Conservation (phyloP, 2,329 filamentous ascomycete genomes). For the Xylariaceae sp. region DNA sequence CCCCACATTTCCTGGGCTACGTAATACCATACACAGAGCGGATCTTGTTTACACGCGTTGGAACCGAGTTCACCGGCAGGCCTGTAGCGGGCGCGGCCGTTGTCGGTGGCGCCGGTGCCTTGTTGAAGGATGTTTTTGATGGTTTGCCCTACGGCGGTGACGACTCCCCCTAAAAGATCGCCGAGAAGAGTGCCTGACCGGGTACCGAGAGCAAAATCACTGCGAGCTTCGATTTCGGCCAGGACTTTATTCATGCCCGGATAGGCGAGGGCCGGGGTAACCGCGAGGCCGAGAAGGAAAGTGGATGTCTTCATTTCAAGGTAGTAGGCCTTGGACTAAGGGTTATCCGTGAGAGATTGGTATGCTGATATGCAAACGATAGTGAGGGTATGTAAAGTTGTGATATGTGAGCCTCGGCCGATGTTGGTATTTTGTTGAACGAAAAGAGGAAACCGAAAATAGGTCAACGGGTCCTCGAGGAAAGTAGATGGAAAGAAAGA, state of each 20-base stretch:
- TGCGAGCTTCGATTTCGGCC: slow-evolving; percentile 24
- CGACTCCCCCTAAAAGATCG: slow-evolving; percentile 16
- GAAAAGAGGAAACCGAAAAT: not conserved
- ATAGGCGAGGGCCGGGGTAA: slow-evolving; percentile 20
- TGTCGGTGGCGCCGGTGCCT: slow-evolving; percentile 15
- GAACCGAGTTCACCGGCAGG: slow-evolving; percentile 24
- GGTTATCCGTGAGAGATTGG: not conserved
- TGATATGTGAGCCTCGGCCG: not conserved
- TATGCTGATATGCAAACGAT: not conserved
- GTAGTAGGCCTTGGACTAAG: not conserved
- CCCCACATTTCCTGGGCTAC: slow-evolving; percentile 34
- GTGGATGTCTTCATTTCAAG: slow-evolving; percentile 22
- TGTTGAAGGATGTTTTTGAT: slow-evolving; percentile 25
- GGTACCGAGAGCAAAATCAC: slow-evolving; percentile 12
- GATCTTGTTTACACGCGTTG: slow-evolving; percentile 24
- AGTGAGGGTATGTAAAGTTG: not conserved
- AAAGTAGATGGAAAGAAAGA: not conserved
- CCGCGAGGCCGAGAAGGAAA: slow-evolving; percentile 14
- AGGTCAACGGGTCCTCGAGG: not conserved
- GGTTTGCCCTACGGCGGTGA: slow-evolving; percentile 16
- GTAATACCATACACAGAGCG: slow-evolving; percentile 38
- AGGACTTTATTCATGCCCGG: slow-evolving; percentile 25
- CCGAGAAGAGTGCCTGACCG: slow-evolving; percentile 24
- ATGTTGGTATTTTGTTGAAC: not conserved
- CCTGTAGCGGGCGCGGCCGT: slow-evolving; percentile 15